Conservation (phyloP, 441 rosid species). For the Syzygium syzygioides region DNA sequence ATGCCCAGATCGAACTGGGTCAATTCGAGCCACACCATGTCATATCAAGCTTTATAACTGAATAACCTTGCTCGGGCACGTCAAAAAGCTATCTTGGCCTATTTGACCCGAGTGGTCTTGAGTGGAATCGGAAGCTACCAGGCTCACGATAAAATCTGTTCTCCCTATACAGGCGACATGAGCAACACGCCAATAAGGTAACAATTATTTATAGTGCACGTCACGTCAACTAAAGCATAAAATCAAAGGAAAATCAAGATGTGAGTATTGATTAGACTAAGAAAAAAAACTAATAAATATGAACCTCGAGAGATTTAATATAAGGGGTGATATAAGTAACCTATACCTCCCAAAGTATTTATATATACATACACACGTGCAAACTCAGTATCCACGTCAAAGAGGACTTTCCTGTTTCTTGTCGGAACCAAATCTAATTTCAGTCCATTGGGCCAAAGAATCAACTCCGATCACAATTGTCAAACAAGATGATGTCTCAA, state of each 20-base stretch:
- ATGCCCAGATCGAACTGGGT: not conserved
- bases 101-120: not conserved
- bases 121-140: accelerated
- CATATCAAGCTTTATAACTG: not conserved
- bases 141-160: not conserved
- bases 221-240: not conserved
- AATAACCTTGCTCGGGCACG: not conserved
- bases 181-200: not conserved
- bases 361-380: not conserved
- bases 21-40: not conserved
- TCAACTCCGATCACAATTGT: not conserved
- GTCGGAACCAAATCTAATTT: not conserved
- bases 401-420: not conserved
- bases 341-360: not conserved
- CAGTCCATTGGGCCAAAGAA: not conserved
- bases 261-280: not conserved
- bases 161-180: not conserved
- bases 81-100: accelerated
- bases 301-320: not conserved
- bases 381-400: not conserved
- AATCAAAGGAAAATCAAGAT: not conserved
- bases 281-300: not conserved
- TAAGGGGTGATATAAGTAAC: not conserved
- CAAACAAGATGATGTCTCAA: not conserved
- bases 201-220: not conserved